Conservation (phyloP, 176 grass and related monocot species). For the Hsuehochloa calcarea region DNA sequence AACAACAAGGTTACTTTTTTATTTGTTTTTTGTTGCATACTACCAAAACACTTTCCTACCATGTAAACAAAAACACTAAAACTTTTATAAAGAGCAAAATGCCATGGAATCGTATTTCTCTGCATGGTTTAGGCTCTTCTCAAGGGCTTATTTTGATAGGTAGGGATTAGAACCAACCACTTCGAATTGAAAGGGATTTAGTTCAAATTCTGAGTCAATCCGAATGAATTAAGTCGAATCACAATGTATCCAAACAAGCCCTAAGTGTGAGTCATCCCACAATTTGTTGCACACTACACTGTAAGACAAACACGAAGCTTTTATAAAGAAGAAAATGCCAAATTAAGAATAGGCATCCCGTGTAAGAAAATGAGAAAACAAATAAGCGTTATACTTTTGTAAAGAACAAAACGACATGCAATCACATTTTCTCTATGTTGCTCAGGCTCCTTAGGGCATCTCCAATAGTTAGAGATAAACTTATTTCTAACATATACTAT, state of each 20-base stretch:
- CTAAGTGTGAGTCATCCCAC: too few relatives aligned
- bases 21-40: not conserved
- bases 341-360: not conserved
- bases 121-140: not conserved
- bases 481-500: too few relatives aligned
- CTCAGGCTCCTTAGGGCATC: not conserved
- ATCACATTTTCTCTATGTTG: not conserved
- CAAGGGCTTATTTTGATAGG: too few relatives aligned
- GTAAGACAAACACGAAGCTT: not conserved
- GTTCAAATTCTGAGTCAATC: too few relatives aligned
- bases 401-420: not conserved
- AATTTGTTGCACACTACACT: too few relatives aligned
- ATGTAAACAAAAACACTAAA: not conserved
- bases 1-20: not conserved
- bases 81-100: not conserved
- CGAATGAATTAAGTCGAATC: too few relatives aligned
- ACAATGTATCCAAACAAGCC: too few relatives aligned
- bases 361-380: not conserved
- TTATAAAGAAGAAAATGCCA: not conserved
- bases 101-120: not conserved
- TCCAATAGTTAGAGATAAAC: too few relatives aligned
- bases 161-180: too few relatives aligned
- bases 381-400: not conserved
- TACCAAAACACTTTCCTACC: not conserved
- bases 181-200: too few relatives aligned